phyloP scores from a whole-genome alignment of 2,329 filamentous ascomycete genomes.

The Westerdykella ornata region DNA sequence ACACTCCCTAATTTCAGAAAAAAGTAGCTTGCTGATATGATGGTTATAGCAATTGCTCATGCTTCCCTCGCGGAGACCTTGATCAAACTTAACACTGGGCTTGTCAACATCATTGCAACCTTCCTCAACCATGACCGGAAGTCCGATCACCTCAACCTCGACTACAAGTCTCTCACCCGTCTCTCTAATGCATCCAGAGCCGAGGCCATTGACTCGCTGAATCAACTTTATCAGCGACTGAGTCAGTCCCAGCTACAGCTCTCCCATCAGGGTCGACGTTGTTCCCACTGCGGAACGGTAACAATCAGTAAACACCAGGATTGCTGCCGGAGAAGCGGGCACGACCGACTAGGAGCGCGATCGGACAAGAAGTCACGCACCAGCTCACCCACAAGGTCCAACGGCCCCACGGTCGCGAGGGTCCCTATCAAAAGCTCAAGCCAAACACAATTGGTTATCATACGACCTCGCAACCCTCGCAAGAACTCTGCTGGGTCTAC shows the following conservation, averaged over 20 bases:
- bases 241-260: conserved; percentile 33
- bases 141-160: conserved; percentile 28
- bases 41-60: conserved; percentile 38
- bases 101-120: conserved; percentile 42
- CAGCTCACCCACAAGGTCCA: conserved; percentile 18
- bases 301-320: conserved; percentile 14
- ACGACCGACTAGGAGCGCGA: conserved; percentile 8
- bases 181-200: conserved; percentile 42
- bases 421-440: conserved; percentile 28
- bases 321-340: conserved; percentile 10
- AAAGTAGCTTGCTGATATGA: conserved; percentile 3
- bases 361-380: conserved; percentile 20
- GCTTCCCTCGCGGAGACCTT: conserved; percentile 42
- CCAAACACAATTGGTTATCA: conserved; percentile 34
- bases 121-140: conserved; percentile 37
- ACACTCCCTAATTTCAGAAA: conserved; percentile 4
- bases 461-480: conserved; percentile 27
- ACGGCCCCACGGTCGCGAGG: conserved; percentile 24
- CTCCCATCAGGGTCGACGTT: conserved; percentile 16
- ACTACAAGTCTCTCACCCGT: conserved; percentile 42
- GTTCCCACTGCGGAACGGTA: conserved; percentile 19
- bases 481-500: conserved; percentile 20
- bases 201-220: conserved; percentile 41
- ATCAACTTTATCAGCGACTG: conserved; percentile 36
- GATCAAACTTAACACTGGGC: conserved; percentile 43